Conservation (phyloP, 257 asterid genomes). For the Capsicum rhomboideum region DNA sequence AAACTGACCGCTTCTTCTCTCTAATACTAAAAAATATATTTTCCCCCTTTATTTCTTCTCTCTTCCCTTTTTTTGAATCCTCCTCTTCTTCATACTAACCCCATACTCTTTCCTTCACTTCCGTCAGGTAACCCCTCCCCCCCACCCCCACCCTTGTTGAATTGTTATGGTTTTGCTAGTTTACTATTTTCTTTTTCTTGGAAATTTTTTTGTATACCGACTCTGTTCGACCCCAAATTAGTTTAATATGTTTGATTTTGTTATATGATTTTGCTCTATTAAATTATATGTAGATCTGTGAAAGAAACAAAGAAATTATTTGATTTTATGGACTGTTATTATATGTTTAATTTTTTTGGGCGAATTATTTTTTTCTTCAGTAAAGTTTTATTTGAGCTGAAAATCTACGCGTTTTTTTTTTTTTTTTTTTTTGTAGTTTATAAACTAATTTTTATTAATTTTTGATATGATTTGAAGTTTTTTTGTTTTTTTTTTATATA, state of each 20-base stretch:
- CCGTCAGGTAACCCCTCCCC: constrained; percentile 26
- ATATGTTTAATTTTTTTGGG: neutral
- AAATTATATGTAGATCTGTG: neutral
- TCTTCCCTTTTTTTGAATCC: constrained; percentile 4
- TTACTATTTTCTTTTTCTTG: too few species aligned
- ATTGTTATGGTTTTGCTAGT: neutral
- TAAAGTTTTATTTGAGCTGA: neutral
- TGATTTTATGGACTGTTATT: neutral
- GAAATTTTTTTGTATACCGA: too few species aligned
- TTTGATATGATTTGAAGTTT: neutral
- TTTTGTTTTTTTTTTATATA: neutral
- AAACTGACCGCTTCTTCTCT: constrained; percentile 27
- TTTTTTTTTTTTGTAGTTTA: too few species aligned
- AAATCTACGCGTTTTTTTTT: neutral
- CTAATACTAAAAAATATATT: neutral
- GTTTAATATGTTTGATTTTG: too few species aligned
- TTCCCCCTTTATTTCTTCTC: neutral
- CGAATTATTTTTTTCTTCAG: neutral
- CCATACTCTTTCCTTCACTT: constrained; percentile 33
- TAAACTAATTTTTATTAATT: neutral
- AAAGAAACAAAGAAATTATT: neutral
- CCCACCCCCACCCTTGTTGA: neutral
- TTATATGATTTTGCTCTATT: neutral
- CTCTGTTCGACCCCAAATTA: too few species aligned
- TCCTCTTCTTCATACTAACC: constrained; percentile 2